A percentile compares a stretch with the other conserved stretches of the same genome.
phyloP scores from a whole-genome alignment of 768 basidiomycete species.

The Stropharia rugosoannulata region DNA sequence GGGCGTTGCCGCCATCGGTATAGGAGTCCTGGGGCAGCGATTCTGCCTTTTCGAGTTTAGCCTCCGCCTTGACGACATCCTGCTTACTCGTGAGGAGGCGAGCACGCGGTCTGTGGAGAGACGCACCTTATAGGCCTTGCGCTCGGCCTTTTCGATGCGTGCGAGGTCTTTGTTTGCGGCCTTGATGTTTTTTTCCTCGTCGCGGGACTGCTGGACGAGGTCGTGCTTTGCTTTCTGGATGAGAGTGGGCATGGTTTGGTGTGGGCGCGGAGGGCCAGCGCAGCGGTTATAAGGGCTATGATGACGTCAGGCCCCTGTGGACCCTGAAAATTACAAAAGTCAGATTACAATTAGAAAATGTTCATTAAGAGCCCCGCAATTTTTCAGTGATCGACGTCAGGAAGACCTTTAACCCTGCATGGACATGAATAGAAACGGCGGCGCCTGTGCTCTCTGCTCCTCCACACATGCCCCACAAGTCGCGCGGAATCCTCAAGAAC shows the following conservation, averaged over 20 bases:
- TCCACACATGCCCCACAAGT: neutral
- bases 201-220: slow-evolving; percentile 47
- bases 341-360: slow-evolving; percentile 15
- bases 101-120: neutral
- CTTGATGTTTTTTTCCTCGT: slow-evolving; percentile 49
- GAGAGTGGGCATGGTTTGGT: slow-evolving; percentile 7
- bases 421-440: neutral
- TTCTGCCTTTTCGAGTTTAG: slow-evolving; percentile 1
- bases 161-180: slow-evolving; percentile 52
- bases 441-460: neutral
- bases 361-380: too few species aligned
- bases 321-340: too few species aligned
- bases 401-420: slow-evolving; percentile 1
- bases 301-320: slow-evolving; percentile 7
- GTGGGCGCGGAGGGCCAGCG: neutral
- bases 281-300: neutral
- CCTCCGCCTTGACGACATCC: neutral
- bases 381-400: neutral
- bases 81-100: neutral
- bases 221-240: slow-evolving; percentile 40
- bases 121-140: slow-evolving; percentile 36
- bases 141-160: slow-evolving; percentile 50
- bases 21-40: neutral
- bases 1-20: neutral
- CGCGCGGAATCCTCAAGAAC: slow-evolving; percentile 18